Conservation (phyloP, 306 rosid genomes). For the Luffa aegyptiaca region DNA sequence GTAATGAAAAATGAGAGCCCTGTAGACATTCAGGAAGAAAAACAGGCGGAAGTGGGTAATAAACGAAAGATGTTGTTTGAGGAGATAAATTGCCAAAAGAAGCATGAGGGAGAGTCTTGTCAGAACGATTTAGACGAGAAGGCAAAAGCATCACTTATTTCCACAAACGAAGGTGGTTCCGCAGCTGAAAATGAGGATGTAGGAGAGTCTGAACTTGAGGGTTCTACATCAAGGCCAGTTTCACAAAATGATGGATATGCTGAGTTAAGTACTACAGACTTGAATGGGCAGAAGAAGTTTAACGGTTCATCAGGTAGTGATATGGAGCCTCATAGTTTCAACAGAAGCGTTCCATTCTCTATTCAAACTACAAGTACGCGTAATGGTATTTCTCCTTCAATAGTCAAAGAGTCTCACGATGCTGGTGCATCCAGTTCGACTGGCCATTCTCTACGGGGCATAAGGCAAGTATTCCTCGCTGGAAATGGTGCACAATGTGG, state of each 20-base stretch:
- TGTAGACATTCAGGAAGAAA: conserved; percentile 51
- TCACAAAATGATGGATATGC: conserved; percentile 38
- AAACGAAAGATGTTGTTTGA: conserved; percentile 37
- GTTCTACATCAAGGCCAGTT: conserved; percentile 54
- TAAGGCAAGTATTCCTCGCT: conserved; percentile 60
- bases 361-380: not conserved
- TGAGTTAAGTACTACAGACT: conserved; percentile 38
- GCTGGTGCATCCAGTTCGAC: conserved; percentile 22
- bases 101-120: not conserved
- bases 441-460: conserved; percentile 38
- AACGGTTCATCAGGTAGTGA: conserved; percentile 8
- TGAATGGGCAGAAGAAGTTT: conserved; percentile 12
- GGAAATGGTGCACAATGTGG: conserved; percentile 32
- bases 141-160: not conserved
- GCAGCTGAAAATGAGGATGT: conserved; percentile 5
- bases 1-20: conserved; percentile 30
- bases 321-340: not conserved
- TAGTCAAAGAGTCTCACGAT: conserved; percentile 1
- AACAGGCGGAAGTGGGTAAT: conserved; percentile 38
- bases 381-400: not conserved
- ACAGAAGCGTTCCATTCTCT: not conserved
- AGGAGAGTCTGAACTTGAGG: conserved; percentile 33
- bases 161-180: not conserved
- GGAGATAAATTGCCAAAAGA: conserved; percentile 1
- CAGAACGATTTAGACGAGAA: not conserved